Percentiles rank a stretch among this genome's conserved stretches.
phyloP scores from a whole-genome alignment of 441 rosid species.

The Viola pubescens region DNA sequence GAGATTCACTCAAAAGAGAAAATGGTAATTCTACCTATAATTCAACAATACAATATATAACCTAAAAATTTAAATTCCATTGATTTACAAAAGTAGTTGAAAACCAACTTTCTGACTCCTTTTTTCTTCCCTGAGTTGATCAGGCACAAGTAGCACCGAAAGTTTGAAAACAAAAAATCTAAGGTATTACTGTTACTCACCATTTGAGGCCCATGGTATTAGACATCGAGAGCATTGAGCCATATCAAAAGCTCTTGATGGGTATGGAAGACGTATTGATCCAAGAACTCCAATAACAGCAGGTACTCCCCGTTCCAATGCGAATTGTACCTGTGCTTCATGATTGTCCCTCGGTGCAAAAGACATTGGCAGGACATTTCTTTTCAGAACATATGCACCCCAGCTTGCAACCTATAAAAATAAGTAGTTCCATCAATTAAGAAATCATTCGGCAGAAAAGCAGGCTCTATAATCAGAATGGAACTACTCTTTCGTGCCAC shows the following conservation, averaged over 20 bases:
- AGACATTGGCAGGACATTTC: conserved; percentile 66
- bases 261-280: conserved; percentile 71
- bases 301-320: conserved; percentile 88
- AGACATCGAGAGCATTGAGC: conserved; percentile 95
- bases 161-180: no score
- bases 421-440: conserved; percentile 4
- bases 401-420: conserved; percentile 73
- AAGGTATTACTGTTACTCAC: conserved; percentile 27
- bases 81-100: no score
- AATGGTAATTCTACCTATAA: not conserved
- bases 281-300: conserved; percentile 79
- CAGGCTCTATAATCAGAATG: no score
- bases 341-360: conserved; percentile 91
- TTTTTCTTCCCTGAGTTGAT: no score
- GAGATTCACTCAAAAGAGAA: conserved; percentile 1
- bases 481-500: no score
- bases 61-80: no score
- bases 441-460: not conserved
- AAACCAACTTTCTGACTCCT: no score
- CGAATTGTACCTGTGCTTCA: conserved; percentile 92
- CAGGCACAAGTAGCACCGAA: no score
- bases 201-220: conserved; percentile 78
- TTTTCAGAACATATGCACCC: conserved; percentile 77
- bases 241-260: conserved; percentile 84
- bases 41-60: not conserved